These are phyloP conservation scores for Xylaria sp. DNA, from an alignment of 2,329 filamentous ascomycete species.

Conservation along the genomic window DNA sequence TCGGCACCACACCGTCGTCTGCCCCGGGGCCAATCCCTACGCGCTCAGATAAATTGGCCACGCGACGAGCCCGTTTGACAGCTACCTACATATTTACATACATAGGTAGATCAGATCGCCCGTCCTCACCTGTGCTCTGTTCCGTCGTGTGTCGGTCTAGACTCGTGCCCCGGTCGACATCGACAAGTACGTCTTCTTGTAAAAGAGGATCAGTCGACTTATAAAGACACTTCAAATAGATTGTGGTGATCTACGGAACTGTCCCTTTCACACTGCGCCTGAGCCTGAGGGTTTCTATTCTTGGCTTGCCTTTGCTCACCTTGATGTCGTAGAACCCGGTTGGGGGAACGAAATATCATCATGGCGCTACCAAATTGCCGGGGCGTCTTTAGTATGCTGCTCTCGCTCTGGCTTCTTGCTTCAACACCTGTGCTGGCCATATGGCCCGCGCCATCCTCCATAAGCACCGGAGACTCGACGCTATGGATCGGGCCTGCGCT, in stretches of 20 bases:
- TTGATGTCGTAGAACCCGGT: conserved; percentile 34
- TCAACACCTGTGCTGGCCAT: conserved; percentile 61
- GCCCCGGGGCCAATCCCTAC: conserved; percentile 29
- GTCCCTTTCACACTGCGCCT: neutral
- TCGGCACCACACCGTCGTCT: conserved; percentile 21
- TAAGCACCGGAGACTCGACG: conserved; percentile 62
- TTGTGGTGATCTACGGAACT: conserved; percentile 7
- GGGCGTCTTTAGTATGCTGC: conserved; percentile 46
- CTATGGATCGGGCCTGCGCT: conserved; percentile 66
- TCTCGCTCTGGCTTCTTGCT: conserved; percentile 55
- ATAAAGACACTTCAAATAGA: neutral
- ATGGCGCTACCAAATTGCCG: conserved; percentile 37
- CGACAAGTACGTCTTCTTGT: conserved; percentile 9
- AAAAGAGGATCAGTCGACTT: conserved; percentile 7
- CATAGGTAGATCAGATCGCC: neutral
- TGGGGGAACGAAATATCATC: conserved; percentile 27
- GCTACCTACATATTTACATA: conserved; percentile 20
- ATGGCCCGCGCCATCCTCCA: conserved; percentile 66
- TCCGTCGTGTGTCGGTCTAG: conserved; percentile 24
- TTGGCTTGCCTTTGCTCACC: conserved; percentile 26
- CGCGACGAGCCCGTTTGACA: conserved; percentile 26
- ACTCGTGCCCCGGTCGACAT: conserved; percentile 23
- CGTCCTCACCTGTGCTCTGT: conserved; percentile 11
- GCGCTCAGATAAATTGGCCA: conserved; percentile 29
- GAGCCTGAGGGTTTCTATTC: conserved; percentile 19